Percentiles rank a stretch among this genome's conserved stretches.
These are phyloP conservation scores for carrot (Daucus carota) DNA, from an alignment of 129 eudicot species.

Conservation along the genomic window DNA sequence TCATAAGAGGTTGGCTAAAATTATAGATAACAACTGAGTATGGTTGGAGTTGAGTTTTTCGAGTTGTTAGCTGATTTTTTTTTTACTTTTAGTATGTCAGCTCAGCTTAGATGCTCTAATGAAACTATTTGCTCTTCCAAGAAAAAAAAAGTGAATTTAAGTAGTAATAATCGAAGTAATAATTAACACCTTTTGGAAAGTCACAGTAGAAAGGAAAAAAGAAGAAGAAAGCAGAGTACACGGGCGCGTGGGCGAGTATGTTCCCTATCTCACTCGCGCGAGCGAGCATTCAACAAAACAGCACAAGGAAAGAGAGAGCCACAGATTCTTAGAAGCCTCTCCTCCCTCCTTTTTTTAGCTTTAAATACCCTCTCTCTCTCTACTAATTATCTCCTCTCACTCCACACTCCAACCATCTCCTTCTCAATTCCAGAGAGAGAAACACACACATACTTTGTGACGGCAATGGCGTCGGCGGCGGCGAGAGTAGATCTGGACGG, in stretches of 20 bases:
- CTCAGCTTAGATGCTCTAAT: no score
- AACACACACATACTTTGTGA: not conserved
- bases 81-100: no score
- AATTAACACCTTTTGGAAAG: not conserved
- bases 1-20: no score
- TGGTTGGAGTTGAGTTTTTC: no score
- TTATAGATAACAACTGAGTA: no score
- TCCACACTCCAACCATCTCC: not conserved
- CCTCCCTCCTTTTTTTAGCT: conserved; percentile 16
- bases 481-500: conserved; percentile 95
- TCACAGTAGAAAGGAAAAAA: not conserved
- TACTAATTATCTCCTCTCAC: not conserved
- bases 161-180: no score
- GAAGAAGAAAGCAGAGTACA: not conserved
- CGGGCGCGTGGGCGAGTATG: not conserved
- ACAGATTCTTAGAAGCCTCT: not conserved
- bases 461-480: conserved; percentile 23
- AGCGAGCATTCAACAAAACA: not conserved
- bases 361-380: conserved; percentile 6
- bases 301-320: not conserved
- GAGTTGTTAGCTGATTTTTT: no score
- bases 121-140: no score
- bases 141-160: no score
- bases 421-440: not conserved
- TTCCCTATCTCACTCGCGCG: not conserved